Evolutionary conservation across 1,139 yeast genomes (phyloP).

Genomic region (Geotrichum macrosporum): DNA sequence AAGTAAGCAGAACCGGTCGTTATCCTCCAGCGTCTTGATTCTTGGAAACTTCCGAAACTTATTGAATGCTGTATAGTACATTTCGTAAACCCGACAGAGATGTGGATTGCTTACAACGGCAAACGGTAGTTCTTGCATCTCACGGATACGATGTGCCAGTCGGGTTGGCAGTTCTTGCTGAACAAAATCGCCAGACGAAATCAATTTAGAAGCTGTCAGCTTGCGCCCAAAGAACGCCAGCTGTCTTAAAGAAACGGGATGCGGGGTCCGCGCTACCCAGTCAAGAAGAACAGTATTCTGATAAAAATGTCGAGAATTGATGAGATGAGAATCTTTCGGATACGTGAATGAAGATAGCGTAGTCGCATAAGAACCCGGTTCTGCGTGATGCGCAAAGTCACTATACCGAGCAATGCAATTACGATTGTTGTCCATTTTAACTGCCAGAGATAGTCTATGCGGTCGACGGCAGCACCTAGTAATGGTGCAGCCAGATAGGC

Average conservation of each 20-base stretch:
- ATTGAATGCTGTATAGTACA: conserved; percentile 82
- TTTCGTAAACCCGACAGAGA: conserved; percentile 79
- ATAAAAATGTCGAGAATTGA: conserved; percentile 62
- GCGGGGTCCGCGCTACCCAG: conserved; percentile 65
- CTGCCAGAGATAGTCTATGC: not conserved
- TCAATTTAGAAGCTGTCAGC: conserved; percentile 70
- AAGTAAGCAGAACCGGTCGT: conserved; percentile 62
- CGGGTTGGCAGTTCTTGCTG: conserved; percentile 79
- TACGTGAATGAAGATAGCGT: conserved; percentile 27
- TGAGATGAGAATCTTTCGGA: conserved; percentile 38
- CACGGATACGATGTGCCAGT: conserved; percentile 72
- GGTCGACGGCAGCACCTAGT: not conserved
- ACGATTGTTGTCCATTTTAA: not conserved
- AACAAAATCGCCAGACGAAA: conserved; percentile 82
- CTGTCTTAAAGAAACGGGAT: conserved; percentile 83
- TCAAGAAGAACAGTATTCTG: conserved; percentile 72
- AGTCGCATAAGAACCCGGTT: conserved; percentile 17
- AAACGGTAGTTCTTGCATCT: conserved; percentile 77
- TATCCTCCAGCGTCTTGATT: conserved; percentile 66
- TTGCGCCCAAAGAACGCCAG: conserved; percentile 84
- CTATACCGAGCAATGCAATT: conserved; percentile 1
- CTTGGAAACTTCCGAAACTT: conserved; percentile 68
- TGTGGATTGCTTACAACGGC: conserved; percentile 82
- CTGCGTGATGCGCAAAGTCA: conserved; percentile 22
- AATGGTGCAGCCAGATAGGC: not conserved